Evolutionary conservation across 176 grass and related monocot species (phyloP).

Genomic region (Hordeum marinum): DNA sequence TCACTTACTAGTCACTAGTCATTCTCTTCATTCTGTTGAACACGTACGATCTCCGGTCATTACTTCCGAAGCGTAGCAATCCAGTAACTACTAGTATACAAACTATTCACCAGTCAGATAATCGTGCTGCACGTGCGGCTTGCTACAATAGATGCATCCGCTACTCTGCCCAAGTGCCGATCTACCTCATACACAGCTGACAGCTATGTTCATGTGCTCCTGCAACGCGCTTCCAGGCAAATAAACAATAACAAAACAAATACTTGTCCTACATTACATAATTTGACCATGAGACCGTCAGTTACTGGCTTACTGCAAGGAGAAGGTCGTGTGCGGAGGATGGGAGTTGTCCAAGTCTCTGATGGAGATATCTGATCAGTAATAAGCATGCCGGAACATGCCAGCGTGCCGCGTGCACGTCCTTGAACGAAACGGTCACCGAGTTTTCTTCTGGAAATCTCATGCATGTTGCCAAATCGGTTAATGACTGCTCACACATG

Average conservation of each 20-base stretch:
- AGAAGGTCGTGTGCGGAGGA: neutral
- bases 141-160: neutral
- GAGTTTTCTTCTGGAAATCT: neutral
- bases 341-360: neutral
- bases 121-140: conserved; percentile 34
- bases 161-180: neutral
- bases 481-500: neutral
- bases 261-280: neutral
- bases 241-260: neutral
- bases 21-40: neutral
- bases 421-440: neutral
- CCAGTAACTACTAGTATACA: neutral
- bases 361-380: conserved; percentile 21
- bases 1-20: neutral
- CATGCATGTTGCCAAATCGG: neutral
- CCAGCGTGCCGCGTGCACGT: neutral
- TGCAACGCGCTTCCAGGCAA: conserved; percentile 21
- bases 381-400: neutral
- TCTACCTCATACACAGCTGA: neutral
- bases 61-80: neutral
- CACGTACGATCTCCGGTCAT: neutral
- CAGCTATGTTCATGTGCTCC: neutral
- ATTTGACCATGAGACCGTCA: neutral
- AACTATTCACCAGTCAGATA: neutral
- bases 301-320: neutral